Conservation (phyloP, 169 alveolate genomes). For the Plasmodium adleri region DNA sequence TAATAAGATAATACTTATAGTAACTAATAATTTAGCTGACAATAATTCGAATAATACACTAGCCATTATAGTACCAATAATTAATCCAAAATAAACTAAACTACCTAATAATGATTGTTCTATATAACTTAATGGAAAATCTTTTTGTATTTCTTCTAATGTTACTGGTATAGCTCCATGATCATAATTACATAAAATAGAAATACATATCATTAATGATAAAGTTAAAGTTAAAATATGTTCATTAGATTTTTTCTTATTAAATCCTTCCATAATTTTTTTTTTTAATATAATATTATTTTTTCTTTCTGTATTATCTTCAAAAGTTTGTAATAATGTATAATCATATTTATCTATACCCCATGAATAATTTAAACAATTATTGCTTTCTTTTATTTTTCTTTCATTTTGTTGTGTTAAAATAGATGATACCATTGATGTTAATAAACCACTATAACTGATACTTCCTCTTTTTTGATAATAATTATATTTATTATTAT, state of each 20-base stretch:
- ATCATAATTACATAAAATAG: conserved; percentile 80
- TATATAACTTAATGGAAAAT: conserved; percentile 77
- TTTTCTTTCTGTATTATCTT: background rate
- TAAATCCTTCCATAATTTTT: conserved; percentile 4
- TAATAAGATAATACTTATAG: conserved; percentile 76
- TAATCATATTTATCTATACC: conserved; percentile 11
- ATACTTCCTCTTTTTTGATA: conserved; percentile 42
- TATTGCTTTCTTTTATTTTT: conserved; percentile 24
- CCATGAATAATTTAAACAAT: conserved; percentile 25
- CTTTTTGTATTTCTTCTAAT: conserved; percentile 79
- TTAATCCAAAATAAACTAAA: conserved; percentile 85
- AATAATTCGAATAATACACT: conserved; percentile 78
- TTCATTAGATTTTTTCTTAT: conserved; percentile 10
- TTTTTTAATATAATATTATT: background rate
- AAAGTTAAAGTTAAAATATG: conserved; percentile 27
- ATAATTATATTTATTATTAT: background rate
- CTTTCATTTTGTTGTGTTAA: conserved; percentile 68
- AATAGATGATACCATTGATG: conserved; percentile 73
- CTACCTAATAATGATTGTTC: conserved; percentile 86
- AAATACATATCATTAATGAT: conserved; percentile 51
- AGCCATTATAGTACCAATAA: conserved; percentile 84
- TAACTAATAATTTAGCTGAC: conserved; percentile 80
- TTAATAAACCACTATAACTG: conserved; percentile 61
- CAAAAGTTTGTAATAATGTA: conserved; percentile 5
- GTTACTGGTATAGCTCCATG: conserved; percentile 85